Evolutionary conservation across 495 filamentous ascomycete genomes (phyloP), one percentile per base, ranked within the genome.

Genomic region (Jackrogersella multiformis): DNA sequence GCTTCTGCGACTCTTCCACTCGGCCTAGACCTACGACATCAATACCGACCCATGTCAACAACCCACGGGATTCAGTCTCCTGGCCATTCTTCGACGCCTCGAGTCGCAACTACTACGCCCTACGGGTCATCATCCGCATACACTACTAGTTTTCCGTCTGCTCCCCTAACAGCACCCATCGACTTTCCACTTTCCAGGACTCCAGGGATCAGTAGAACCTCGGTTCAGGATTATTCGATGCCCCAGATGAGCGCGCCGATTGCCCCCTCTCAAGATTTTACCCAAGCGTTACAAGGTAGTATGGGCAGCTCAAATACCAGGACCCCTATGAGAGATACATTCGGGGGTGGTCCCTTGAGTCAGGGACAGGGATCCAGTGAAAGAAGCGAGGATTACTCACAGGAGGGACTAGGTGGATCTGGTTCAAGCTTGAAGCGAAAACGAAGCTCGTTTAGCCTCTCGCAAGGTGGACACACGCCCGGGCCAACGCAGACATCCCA

Each of bases 211-310:
- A 58, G 48, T 24, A 70, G 78, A 58, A 74, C 68, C 7, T 69
- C 76, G n/a, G 73, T 77, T 15, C 74, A 73, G 10, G 82, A 86
- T 56, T 85, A 84, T 71, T 80, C 80, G 10, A 84, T 85, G 69
- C 81, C 83, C 4, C 83, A 85, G 68, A 78, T 86, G 77, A 84
- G 81, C 69, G 83, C 83, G 2, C 84, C 84, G 12, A 85, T 86
- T 69, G 80, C 80, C 5, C 80, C 82, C 30, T 77, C 82, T 0
- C 78, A 78, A 52, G 83, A 86, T 41, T 86, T 85, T 58, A 78
- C 76, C 8, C 79, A 81, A 69, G 80, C 79, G n/a, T 74, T 82
- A 53, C 80, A 82, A 28, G 73, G 78, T n/a, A 79, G 74, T 66
- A 79, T 82, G 71, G 64, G 70, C 6, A 73, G 59, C 52, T 73